These are phyloP conservation scores for Neurospora sp. DNA, from an alignment of 495 filamentous ascomycete genomes.

Conservation along the genomic window DNA sequence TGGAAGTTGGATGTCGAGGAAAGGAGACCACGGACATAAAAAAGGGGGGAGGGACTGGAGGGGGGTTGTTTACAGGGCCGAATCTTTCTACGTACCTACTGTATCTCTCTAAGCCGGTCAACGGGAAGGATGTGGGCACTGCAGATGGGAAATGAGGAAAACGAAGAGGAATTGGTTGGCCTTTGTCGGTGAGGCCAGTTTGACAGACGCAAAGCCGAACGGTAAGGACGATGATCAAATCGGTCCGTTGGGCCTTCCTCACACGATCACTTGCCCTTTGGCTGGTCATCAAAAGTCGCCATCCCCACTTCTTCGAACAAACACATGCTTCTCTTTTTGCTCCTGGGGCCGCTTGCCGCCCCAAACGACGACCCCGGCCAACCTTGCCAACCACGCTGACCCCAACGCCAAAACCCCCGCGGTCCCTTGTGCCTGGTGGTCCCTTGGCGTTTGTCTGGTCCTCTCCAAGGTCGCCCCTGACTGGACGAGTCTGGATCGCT, in stretches of 20 bases:
- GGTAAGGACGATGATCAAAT: neutral
- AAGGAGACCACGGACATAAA: neutral
- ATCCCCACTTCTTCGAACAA: conserved; percentile 1
- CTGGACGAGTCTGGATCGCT: neutral
- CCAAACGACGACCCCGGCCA: neutral
- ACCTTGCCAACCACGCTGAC: neutral
- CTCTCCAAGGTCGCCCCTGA: neutral
- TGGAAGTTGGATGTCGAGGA: neutral
- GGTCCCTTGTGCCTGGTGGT: neutral
- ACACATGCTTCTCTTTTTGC: neutral
- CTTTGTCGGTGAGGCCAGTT: neutral
- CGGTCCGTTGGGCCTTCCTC: conserved; percentile 1
- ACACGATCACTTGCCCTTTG: conserved; percentile 19
- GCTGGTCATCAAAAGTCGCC: conserved; percentile 1
- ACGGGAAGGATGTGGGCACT: neutral
- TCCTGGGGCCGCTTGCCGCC: neutral
- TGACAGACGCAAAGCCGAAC: neutral
- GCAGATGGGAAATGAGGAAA: neutral
- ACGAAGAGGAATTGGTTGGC: neutral
- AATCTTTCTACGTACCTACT: neutral
- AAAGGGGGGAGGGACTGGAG: neutral
- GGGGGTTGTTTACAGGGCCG: neutral
- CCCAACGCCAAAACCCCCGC: neutral
- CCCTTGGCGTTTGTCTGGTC: neutral
- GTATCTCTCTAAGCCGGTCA: neutral